Conservation (phyloP, 108 stramenopile species). For the Nannochloropsis granulata region DNA sequence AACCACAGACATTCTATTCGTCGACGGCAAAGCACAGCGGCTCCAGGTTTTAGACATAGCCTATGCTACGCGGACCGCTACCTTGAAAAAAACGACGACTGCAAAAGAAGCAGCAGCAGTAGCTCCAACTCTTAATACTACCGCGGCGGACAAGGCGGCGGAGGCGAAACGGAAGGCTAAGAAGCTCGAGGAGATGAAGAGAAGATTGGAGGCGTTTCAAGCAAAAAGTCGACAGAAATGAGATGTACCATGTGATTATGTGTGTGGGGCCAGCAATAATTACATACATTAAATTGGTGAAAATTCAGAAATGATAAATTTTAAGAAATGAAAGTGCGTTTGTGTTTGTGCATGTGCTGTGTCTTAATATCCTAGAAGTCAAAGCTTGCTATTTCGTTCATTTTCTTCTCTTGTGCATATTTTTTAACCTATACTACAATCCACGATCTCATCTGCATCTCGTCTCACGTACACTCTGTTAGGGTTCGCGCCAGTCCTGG, state of each 20-base stretch:
- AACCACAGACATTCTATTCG: neutral
- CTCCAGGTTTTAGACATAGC: neutral
- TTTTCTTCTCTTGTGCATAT: too few relatives aligned
- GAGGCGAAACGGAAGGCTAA: neutral
- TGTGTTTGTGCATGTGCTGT: too few relatives aligned
- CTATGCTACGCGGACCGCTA: neutral
- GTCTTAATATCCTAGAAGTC: too few relatives aligned
- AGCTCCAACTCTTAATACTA: neutral
- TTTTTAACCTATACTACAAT: too few relatives aligned
- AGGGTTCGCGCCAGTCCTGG: too few relatives aligned
- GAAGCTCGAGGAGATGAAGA: constrained; percentile 25
- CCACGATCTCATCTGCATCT: too few relatives aligned
- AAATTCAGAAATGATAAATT: too few relatives aligned
- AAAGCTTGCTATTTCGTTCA: too few relatives aligned
- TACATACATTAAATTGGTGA: too few relatives aligned
- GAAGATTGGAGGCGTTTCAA: constrained; percentile 10
- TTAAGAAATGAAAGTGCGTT: too few relatives aligned
- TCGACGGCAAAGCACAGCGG: neutral
- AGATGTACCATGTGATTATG: neutral
- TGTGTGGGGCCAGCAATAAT: too few relatives aligned
- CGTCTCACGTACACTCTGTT: too few relatives aligned
- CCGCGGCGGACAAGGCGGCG: neutral
- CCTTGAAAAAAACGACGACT: neutral
- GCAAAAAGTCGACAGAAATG: neutral
- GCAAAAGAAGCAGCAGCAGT: constrained; percentile 1